Evolutionary conservation across 164 flowering plant genomes (phyloP).

Genomic region (Protea cynaroides): DNA sequence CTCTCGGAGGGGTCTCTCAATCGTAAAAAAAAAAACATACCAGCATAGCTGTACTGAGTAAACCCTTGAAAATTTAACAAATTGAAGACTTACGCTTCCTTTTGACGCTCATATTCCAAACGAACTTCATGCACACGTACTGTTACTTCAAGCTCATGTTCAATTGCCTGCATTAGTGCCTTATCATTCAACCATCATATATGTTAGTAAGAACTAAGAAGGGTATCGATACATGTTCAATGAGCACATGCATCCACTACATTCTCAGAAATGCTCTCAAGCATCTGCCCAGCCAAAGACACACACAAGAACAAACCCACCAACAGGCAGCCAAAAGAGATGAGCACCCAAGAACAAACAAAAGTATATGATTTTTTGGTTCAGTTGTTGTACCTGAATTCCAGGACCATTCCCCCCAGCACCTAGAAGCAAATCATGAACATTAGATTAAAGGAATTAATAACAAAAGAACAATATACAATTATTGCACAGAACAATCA

Average conservation of each 20-base stretch:
- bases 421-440: conserved; percentile 27
- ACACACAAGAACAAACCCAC: background rate
- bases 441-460: background rate
- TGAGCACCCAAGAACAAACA: background rate
- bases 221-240: background rate
- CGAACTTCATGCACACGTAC: conserved; percentile 93
- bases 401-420: conserved; percentile 61
- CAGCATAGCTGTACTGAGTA: too few species aligned
- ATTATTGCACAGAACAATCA: background rate
- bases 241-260: background rate
- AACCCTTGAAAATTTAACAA: background rate
- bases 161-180: conserved; percentile 87
- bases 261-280: too few species aligned
- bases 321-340: background rate
- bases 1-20: too few species aligned
- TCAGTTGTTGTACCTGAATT: conserved; percentile 53
- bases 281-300: too few species aligned
- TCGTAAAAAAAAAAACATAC: too few species aligned
- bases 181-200: conserved; percentile 15
- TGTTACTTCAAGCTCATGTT: conserved; percentile 90
- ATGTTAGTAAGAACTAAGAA: conserved; percentile 14
- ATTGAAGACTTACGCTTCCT: conserved; percentile 64
- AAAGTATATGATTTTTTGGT: background rate
- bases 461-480: background rate
- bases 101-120: conserved; percentile 79